Conservation (phyloP, 2,329 filamentous ascomycete genomes). For the Blastomyces percursus region DNA sequence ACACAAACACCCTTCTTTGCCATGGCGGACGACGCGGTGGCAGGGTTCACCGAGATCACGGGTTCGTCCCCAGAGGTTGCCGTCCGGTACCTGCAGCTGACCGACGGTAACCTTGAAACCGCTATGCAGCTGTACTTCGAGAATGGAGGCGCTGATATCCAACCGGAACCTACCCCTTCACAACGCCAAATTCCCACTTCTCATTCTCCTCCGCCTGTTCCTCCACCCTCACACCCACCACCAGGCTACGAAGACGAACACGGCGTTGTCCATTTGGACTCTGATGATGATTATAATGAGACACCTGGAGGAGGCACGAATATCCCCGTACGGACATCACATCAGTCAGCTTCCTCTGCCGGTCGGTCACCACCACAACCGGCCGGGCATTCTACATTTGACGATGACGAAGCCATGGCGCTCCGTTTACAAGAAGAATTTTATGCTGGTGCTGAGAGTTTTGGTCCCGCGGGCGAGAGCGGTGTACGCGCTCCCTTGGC, state of each 20-base stretch:
- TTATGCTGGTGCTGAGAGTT: constrained; percentile 50
- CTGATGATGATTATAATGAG: constrained; percentile 57
- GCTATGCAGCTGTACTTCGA: constrained; percentile 87
- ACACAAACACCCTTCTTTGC: constrained; percentile 10
- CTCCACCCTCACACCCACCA: constrained; percentile 20
- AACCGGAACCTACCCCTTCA: constrained; percentile 37
- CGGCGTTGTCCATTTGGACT: constrained; percentile 64
- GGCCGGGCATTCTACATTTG: constrained; percentile 45
- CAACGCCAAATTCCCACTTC: constrained; percentile 9
- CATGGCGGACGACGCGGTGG: constrained; percentile 62
- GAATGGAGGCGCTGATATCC: constrained; percentile 54
- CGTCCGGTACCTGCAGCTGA: constrained; percentile 69
- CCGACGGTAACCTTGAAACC: constrained; percentile 72
- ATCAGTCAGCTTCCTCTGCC: constrained; percentile 20
- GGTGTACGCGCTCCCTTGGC: constrained; percentile 82
- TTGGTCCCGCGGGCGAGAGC: constrained; percentile 39
- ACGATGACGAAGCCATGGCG: constrained; percentile 91
- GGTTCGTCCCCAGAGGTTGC: constrained; percentile 63
- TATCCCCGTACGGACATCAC: constrained; percentile 23
- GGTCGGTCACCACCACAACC: constrained; percentile 23
- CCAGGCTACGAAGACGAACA: constrained; percentile 42
- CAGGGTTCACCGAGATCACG: constrained; percentile 72
- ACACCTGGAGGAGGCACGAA: constrained; percentile 8
- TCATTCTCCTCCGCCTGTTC: constrained; percentile 11
- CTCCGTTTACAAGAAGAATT: constrained; percentile 84